Conservation (phyloP, 2,329 filamentous ascomycete genomes). For the Westerdykella aurantiaca region DNA sequence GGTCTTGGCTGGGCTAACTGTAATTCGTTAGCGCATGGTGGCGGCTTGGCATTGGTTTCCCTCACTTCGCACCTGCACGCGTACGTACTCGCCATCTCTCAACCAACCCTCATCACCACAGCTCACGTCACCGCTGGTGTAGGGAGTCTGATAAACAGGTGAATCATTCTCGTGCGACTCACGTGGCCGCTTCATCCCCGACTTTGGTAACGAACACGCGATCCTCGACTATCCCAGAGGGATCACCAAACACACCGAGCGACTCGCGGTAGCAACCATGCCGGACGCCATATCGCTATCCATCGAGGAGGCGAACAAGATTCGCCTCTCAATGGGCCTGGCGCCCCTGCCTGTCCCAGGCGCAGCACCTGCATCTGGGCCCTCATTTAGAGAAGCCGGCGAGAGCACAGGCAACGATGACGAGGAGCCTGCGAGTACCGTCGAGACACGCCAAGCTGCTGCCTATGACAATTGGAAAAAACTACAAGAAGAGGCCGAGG, state of each 20-base stretch:
- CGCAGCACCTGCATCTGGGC: constrained; percentile 47
- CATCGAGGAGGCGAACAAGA: constrained; percentile 90
- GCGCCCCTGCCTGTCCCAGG: constrained; percentile 83
- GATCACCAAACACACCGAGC: too few relatives aligned
- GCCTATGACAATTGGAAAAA: constrained; percentile 70
- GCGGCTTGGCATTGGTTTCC: neutral
- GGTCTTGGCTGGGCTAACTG: too few relatives aligned
- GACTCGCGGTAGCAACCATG: constrained; percentile 11
- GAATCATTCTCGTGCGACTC: too few relatives aligned
- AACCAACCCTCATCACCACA: too few relatives aligned
- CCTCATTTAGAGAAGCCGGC: constrained; percentile 49
- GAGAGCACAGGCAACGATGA: constrained; percentile 50
- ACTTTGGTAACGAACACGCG: too few relatives aligned
- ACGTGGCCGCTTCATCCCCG: too few relatives aligned
- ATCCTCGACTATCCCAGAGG: too few relatives aligned
- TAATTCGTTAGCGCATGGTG: neutral
- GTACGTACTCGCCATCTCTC: too few relatives aligned
- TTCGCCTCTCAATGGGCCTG: constrained; percentile 82
- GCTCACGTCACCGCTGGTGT: too few relatives aligned
- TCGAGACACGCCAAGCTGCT: constrained; percentile 72
- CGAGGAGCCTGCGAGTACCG: constrained; percentile 70
- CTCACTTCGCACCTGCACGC: constrained; percentile 4
- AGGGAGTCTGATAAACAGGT: too few relatives aligned
- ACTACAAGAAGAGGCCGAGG: constrained; percentile 60
- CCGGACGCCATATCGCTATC: constrained; percentile 32